Conservation (phyloP, 371 early-diverging fungal genomes). For the Enteropsectra breve region DNA sequence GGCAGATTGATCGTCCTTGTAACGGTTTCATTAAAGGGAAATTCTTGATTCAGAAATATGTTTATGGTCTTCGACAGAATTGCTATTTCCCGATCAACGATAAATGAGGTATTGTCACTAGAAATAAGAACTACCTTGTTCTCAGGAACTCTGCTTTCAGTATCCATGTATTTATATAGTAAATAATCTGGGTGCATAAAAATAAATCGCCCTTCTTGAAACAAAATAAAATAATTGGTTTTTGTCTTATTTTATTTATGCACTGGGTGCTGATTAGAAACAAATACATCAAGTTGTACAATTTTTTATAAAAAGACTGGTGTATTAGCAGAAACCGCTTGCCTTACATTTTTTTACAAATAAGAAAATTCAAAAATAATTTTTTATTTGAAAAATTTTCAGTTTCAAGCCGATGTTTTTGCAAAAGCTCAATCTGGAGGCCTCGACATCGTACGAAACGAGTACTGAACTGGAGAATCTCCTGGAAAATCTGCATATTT, state of each 20-base stretch:
- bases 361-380: no score
- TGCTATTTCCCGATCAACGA: constrained; percentile 37
- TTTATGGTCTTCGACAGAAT: constrained; percentile 25
- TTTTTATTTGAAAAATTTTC: no score
- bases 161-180: background rate
- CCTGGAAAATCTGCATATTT: background rate
- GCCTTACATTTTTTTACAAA: no score
- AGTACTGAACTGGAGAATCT: background rate
- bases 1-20: constrained; percentile 38
- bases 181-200: background rate
- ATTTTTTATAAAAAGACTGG: no score
- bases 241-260: background rate
- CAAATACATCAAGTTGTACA: no score
- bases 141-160: background rate
- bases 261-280: no score
- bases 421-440: constrained; percentile 9
- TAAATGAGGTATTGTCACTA: constrained; percentile 33
- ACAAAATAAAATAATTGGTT: background rate
- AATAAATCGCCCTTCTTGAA: background rate
- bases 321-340: no score
- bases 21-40: constrained; percentile 34
- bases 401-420: constrained; percentile 5
- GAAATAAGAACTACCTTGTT: constrained; percentile 36
- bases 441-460: background rate
- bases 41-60: constrained; percentile 23